phyloP scores from a whole-genome alignment of 495 filamentous ascomycete species.

The Penicillium parvum region DNA sequence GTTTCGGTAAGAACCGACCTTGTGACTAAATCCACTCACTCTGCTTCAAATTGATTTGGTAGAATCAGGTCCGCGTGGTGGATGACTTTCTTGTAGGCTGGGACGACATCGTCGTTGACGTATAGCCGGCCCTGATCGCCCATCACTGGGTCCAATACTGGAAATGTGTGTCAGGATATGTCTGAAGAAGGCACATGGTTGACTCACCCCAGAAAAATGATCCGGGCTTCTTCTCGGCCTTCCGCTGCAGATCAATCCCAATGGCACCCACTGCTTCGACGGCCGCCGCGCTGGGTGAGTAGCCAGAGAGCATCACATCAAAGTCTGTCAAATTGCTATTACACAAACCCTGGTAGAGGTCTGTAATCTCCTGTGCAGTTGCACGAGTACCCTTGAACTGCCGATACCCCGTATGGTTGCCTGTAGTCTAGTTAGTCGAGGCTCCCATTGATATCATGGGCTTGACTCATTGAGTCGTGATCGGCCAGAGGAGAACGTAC shows the following conservation, averaged over 20 bases:
- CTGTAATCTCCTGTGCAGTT: slow-evolving; percentile 75
- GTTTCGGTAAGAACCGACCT: not conserved
- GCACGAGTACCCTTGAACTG: slow-evolving; percentile 80
- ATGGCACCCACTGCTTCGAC: slow-evolving; percentile 83
- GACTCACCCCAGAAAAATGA: slow-evolving; percentile 82
- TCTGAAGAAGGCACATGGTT: not conserved
- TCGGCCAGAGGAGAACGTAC: slow-evolving; percentile 40
- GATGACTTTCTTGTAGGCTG: slow-evolving; percentile 78
- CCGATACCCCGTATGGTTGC: slow-evolving; percentile 88
- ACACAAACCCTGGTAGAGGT: slow-evolving; percentile 78
- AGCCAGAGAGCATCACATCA: slow-evolving; percentile 89
- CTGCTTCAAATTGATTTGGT: slow-evolving; percentile 95
- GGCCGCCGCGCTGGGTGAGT: slow-evolving; percentile 77
- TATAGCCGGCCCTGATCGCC: slow-evolving; percentile 90
- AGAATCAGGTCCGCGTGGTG: slow-evolving; percentile 83
- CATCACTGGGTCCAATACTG: slow-evolving; percentile 96
- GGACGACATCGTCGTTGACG: slow-evolving; percentile 82
- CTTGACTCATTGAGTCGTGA: not conserved
- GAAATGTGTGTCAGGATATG: slow-evolving; percentile 2
- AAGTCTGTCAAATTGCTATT: slow-evolving; percentile 79
- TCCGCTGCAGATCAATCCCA: slow-evolving; percentile 69
- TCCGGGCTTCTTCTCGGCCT: slow-evolving; percentile 58
- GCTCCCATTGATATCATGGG: not conserved
- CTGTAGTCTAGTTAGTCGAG: slow-evolving; percentile 38
- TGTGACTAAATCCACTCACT: slow-evolving; percentile 50